Conservation (phyloP, 2,329 filamentous ascomycete species). For the Mycogone perniciosa region DNA sequence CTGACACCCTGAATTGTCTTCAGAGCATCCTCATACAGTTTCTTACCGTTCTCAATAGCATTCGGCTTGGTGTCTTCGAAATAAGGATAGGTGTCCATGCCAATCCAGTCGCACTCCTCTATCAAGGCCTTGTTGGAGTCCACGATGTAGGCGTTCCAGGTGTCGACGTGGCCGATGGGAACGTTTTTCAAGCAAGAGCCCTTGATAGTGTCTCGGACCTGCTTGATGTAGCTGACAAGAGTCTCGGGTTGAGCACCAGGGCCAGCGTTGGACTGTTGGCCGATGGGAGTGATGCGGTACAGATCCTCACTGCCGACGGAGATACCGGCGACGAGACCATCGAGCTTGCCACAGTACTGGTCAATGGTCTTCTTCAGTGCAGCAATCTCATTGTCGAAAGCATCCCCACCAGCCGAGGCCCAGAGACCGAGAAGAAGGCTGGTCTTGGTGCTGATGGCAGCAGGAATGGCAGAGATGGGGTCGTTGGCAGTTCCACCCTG, state of each 20-base stretch:
- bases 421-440: conserved; percentile 77
- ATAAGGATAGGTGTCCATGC: conserved; percentile 81
- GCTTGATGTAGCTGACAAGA: conserved; percentile 63
- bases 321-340: conserved; percentile 67
- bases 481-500: conserved; percentile 60
- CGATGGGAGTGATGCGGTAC: conserved; percentile 70
- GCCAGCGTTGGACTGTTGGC: conserved; percentile 55
- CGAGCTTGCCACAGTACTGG: conserved; percentile 61
- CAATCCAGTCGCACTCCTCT: conserved; percentile 67
- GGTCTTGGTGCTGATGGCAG: conserved; percentile 75
- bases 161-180: conserved; percentile 79
- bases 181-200: conserved; percentile 53
- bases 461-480: conserved; percentile 68
- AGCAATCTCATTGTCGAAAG: conserved; percentile 65
- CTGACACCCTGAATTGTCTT: conserved; percentile 51
- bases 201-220: conserved; percentile 57
- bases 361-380: conserved; percentile 64
- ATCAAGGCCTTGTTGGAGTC: conserved; percentile 64
- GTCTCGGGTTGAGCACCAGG: conserved; percentile 56
- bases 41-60: conserved; percentile 55
- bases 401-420: conserved; percentile 60
- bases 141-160: conserved; percentile 77
- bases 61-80: conserved; percentile 67
- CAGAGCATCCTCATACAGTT: conserved; percentile 63
- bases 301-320: conserved; percentile 83